phyloP scores from a whole-genome alignment of 2,329 filamentous ascomycete species.

The Sclerotinia sclerotiorum region DNA sequence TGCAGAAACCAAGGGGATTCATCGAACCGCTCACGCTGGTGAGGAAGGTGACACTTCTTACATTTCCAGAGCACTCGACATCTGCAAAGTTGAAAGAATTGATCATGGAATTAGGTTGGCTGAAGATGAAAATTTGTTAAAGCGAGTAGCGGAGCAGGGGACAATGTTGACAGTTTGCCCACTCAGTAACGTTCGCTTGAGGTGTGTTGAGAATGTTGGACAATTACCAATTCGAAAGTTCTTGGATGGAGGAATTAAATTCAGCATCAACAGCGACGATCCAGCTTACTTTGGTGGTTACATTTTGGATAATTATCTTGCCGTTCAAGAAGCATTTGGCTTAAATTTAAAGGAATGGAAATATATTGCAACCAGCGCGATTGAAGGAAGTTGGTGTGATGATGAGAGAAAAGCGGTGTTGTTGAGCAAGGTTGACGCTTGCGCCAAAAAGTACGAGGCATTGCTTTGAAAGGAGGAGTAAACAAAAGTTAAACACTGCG shows the following conservation, averaged over 20 bases:
- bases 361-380: constrained; percentile 58
- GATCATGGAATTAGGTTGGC: constrained; percentile 71
- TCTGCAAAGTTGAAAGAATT: constrained; percentile 63
- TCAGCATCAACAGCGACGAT: constrained; percentile 51
- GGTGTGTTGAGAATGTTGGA: constrained; percentile 45
- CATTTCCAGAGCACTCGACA: constrained; percentile 62
- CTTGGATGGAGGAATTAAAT: constrained; percentile 47
- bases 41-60: constrained; percentile 71
- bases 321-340: constrained; percentile 69
- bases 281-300: constrained; percentile 67
- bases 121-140: constrained; percentile 59
- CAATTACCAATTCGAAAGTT: constrained; percentile 48
- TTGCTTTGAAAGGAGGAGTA: constrained; percentile 3
- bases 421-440: constrained; percentile 47
- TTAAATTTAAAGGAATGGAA: constrained; percentile 66
- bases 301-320: constrained; percentile 72
- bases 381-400: constrained; percentile 69
- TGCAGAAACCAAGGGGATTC: constrained; percentile 53
- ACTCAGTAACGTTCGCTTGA: constrained; percentile 66
- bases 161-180: constrained; percentile 72
- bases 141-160: constrained; percentile 55
- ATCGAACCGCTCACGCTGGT: constrained; percentile 71
- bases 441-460: constrained; percentile 36
- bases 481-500: not conserved
- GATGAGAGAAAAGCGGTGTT: constrained; percentile 61